Conservation (phyloP, 2,329 filamentous ascomycete genomes). For the Gyromitra esculenta region DNA sequence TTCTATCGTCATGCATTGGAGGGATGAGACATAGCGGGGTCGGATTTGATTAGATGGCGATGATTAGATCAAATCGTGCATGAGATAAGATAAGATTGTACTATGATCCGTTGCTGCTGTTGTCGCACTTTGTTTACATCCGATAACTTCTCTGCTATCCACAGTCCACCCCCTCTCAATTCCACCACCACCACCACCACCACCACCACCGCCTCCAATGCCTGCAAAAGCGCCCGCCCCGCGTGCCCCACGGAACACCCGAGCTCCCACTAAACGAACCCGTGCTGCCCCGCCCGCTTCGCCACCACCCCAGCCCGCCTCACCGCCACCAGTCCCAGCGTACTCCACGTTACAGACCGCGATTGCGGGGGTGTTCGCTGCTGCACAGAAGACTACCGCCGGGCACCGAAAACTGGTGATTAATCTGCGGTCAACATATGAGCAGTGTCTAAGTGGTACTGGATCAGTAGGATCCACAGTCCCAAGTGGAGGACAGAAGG, state of each 20-base stretch:
- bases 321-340: conserved; percentile 27
- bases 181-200: too few relatives aligned
- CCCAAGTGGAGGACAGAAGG: conserved; percentile 60
- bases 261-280: conserved; percentile 30
- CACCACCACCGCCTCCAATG: conserved; percentile 17
- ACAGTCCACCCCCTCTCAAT: neutral
- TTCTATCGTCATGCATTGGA: neutral
- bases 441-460: conserved; percentile 74
- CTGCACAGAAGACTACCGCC: conserved; percentile 86
- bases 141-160: neutral
- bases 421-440: conserved; percentile 87
- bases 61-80: conserved; percentile 24
- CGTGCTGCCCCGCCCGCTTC: conserved; percentile 35
- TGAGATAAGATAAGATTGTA: conserved; percentile 16
- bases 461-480: conserved; percentile 58
- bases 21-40: conserved; percentile 1
- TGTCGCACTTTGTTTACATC: conserved; percentile 25
- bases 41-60: conserved; percentile 19
- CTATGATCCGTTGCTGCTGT: neutral
- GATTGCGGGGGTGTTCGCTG: conserved; percentile 61
- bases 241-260: conserved; percentile 34
- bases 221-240: conserved; percentile 31
- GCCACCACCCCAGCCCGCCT: conserved; percentile 40
- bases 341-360: conserved; percentile 55
- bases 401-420: conserved; percentile 90